Percentiles rank a stretch among this genome's conserved stretches.
phyloP scores from a whole-genome alignment of 306 rosid species.

The Echinosophora koreensis region DNA sequence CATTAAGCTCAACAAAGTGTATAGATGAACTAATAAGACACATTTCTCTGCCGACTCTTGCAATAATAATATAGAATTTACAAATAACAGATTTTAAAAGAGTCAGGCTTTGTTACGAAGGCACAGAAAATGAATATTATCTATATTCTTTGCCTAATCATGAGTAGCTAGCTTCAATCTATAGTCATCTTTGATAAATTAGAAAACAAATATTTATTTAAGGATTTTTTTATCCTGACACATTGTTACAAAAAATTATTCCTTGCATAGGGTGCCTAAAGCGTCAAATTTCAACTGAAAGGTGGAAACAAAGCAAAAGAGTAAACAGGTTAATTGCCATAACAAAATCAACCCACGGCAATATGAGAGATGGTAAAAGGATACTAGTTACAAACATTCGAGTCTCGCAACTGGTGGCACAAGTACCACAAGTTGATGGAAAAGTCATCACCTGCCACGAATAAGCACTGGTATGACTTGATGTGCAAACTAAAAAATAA shows the following conservation, averaged over 20 bases:
- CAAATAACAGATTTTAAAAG: neutral
- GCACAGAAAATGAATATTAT: conserved; percentile 20
- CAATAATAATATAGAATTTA: conserved; percentile 21
- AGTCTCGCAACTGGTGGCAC: conserved; percentile 80
- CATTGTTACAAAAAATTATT: neutral
- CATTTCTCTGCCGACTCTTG: conserved; percentile 28
- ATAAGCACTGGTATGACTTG: conserved; percentile 34
- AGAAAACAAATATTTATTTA: neutral
- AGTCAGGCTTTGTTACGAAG: neutral
- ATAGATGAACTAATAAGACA: conserved; percentile 25
- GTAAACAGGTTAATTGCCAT: neutral
- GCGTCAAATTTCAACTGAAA: conserved; percentile 27
- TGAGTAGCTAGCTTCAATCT: conserved; percentile 6
- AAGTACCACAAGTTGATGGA: conserved; percentile 92
- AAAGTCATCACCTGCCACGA: conserved; percentile 92
- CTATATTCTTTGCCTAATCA: neutral
- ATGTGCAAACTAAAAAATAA: conserved; percentile 21
- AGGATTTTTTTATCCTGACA: neutral
- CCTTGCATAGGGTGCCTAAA: neutral
- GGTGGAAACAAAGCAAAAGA: conserved; percentile 5
- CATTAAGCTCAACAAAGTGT: conserved; percentile 60
- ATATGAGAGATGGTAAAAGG: conserved; percentile 51
- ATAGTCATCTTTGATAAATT: conserved; percentile 7
- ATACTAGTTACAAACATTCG: conserved; percentile 96
- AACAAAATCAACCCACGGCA: conserved; percentile 15